A percentile compares a stretch with the other conserved stretches of the same genome.
phyloP scores from a whole-genome alignment of 331 rosid species.

The Quercus phellos region DNA sequence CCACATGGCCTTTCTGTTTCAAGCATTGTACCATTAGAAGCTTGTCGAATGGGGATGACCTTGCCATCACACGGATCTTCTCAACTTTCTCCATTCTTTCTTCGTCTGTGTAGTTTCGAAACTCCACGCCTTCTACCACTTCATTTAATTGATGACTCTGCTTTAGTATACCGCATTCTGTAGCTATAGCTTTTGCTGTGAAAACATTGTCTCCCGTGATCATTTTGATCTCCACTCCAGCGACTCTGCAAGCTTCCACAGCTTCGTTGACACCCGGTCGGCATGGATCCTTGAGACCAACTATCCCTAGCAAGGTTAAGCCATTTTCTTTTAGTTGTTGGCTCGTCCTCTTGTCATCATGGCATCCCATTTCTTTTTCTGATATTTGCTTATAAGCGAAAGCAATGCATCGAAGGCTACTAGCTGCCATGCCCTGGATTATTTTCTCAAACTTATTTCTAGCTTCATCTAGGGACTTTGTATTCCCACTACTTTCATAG shows the following conservation, averaged over 20 bases:
- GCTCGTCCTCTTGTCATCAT: conserved; percentile 13
- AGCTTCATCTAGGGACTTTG: conserved; percentile 40
- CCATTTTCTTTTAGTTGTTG: conserved; percentile 40
- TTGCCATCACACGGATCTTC: conserved; percentile 67
- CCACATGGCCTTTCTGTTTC: conserved; percentile 68
- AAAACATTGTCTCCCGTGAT: conserved; percentile 83
- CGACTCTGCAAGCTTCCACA: conserved; percentile 52
- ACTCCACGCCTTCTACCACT: conserved; percentile 69
- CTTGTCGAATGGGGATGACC: conserved; percentile 84
- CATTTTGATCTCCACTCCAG: conserved; percentile 79
- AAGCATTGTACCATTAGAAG: conserved; percentile 77
- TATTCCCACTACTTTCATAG: conserved; percentile 37
- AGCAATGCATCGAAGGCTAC: conserved; percentile 84
- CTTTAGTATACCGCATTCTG: conserved; percentile 75
- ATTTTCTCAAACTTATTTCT: conserved; percentile 39
- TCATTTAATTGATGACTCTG: conserved; percentile 15
- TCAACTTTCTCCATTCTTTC: conserved; percentile 67
- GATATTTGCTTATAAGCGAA: conserved; percentile 50
- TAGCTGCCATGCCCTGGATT: conserved; percentile 86
- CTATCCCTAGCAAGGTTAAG: conserved; percentile 63
- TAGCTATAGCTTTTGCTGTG: conserved; percentile 83
- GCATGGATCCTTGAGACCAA: conserved; percentile 86
- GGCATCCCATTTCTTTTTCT: conserved; percentile 30
- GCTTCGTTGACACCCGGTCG: conserved; percentile 52
- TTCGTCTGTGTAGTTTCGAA: conserved; percentile 56